A percentile compares a stretch with the other conserved stretches of the same genome.
Conservation (phyloP, 2,329 filamentous ascomycete genomes). For the Phyllosticta paracitricarpa region DNA sequence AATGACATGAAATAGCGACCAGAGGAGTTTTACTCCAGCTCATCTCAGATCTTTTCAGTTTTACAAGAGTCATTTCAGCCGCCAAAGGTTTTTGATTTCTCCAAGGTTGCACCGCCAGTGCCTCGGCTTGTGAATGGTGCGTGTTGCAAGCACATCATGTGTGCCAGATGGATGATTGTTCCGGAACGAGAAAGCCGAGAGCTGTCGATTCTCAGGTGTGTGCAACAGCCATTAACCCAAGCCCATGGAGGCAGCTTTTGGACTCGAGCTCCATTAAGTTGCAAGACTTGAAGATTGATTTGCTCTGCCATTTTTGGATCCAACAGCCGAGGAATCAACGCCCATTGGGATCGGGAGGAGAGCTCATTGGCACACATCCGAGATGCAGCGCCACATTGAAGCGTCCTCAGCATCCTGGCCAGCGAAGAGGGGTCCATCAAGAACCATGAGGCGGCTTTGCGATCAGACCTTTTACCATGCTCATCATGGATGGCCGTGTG, state of each 20-base stretch:
- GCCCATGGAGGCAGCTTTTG: slow-evolving; percentile 3
- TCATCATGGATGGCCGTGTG: slow-evolving; percentile 3
- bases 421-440: neutral
- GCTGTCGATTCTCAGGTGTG: slow-evolving; percentile 3
- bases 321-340: neutral
- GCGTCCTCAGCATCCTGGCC: slow-evolving; percentile 1
- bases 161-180: neutral
- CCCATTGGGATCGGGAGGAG: neutral
- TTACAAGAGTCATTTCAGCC: slow-evolving; percentile 3
- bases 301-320: slow-evolving; percentile 2
- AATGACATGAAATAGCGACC: neutral
- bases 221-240: slow-evolving; percentile 9
- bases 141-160: neutral
- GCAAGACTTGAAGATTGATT: slow-evolving; percentile 2
- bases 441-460: neutral
- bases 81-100: neutral
- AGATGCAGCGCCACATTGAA: neutral
- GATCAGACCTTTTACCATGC: slow-evolving; percentile 10
- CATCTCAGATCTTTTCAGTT: slow-evolving; percentile 12
- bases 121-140: neutral
- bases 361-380: neutral
- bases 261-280: slow-evolving; percentile 8
- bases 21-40: neutral
- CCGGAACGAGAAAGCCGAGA: neutral
- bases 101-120: neutral